phyloP scores from a whole-genome alignment of 805 yeast species.

The Wickerhamomyces xylosicus region DNA sequence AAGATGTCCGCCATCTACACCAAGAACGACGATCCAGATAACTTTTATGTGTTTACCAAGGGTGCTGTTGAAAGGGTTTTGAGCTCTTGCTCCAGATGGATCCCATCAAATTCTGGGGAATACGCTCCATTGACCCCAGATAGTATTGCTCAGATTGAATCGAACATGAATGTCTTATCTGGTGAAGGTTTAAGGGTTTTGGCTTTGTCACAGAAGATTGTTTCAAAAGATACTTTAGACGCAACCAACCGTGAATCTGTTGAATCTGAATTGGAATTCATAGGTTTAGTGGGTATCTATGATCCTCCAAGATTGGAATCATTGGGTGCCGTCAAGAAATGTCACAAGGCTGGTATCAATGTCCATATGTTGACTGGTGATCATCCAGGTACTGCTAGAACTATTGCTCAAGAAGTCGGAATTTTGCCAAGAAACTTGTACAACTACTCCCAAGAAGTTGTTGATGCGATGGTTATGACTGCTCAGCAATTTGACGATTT shows the following conservation, averaged over 20 bases:
- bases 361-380: slow-evolving; percentile 82
- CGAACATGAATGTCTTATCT: slow-evolving; percentile 49
- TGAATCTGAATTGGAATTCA: slow-evolving; percentile 44
- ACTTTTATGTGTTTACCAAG: slow-evolving; percentile 38
- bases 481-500: slow-evolving; percentile 62
- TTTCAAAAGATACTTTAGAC: slow-evolving; percentile 20
- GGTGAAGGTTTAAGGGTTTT: slow-evolving; percentile 62
- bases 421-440: slow-evolving; percentile 54
- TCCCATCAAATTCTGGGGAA: not conserved
- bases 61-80: slow-evolving; percentile 73
- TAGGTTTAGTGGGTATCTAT: slow-evolving; percentile 68
- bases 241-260: slow-evolving; percentile 31
- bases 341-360: slow-evolving; percentile 68
- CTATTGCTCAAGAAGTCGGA: slow-evolving; percentile 77
- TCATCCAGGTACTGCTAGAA: slow-evolving; percentile 68
- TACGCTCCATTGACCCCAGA: slow-evolving; percentile 30
- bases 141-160: slow-evolving; percentile 33
- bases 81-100: slow-evolving; percentile 44
- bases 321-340: slow-evolving; percentile 48
- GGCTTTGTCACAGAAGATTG: slow-evolving; percentile 48
- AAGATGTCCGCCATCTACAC: slow-evolving; percentile 58
- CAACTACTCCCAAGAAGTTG: slow-evolving; percentile 45
- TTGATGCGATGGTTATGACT: slow-evolving; percentile 62
- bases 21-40: slow-evolving; percentile 20
- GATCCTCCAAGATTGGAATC: slow-evolving; percentile 75